Percentiles rank a stretch among this genome's conserved stretches.
Evolutionary conservation across 148 eudicot genomes (phyloP).

Genomic region (Rhododendron mucronatum): DNA sequence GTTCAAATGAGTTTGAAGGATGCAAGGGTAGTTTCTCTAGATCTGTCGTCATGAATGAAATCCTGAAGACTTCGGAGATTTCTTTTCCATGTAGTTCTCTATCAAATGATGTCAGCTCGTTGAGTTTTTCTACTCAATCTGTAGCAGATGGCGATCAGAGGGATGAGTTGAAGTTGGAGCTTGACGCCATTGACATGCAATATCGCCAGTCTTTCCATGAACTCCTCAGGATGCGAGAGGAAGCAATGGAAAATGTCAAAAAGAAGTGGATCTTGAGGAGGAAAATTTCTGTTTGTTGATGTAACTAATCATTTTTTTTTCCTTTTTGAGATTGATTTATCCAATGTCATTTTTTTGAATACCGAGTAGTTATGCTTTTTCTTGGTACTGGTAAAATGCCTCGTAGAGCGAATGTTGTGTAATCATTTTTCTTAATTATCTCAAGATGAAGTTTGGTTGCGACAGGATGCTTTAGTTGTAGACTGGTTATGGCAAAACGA

Average conservation of each 20-base stretch:
- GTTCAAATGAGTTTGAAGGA: slow-evolving; percentile 22
- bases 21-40: slow-evolving; percentile 8
- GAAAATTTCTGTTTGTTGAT: slow-evolving; percentile 33
- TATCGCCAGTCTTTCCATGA: slow-evolving; percentile 41
- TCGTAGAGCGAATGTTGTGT: neutral
- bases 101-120: slow-evolving; percentile 35
- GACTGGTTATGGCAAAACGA: neutral
- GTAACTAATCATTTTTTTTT: neutral
- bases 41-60: slow-evolving; percentile 17
- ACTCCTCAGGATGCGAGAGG: slow-evolving; percentile 51
- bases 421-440: neutral
- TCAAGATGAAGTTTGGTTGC: neutral
- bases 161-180: slow-evolving; percentile 50
- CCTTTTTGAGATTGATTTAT: neutral
- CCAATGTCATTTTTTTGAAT: neutral
- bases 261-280: slow-evolving; percentile 46
- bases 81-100: slow-evolving; percentile 23
- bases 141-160: slow-evolving; percentile 23
- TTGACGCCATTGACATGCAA: slow-evolving; percentile 53
- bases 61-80: slow-evolving; percentile 17
- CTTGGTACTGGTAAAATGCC: neutral
- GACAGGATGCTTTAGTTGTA: neutral
- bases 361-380: neutral
- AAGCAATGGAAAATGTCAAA: slow-evolving; percentile 52
- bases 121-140: slow-evolving; percentile 26